Percentiles rank a stretch among this genome's conserved stretches.
Conservation (phyloP, 208 protist species). For the Leishmania aethiopica region DNA sequence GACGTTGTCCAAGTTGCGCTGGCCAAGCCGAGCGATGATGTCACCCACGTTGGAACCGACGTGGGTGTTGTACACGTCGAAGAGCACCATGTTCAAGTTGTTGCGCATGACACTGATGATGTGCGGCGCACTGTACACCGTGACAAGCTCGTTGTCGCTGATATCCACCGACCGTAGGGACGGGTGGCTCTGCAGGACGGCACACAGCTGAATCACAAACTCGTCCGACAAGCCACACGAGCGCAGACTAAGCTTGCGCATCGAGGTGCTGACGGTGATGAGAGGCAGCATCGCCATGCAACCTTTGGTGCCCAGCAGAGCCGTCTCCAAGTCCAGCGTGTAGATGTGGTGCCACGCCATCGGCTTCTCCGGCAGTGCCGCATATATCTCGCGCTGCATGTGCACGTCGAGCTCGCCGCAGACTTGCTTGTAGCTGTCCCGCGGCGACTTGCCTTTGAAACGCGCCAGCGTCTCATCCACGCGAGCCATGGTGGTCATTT, state of each 20-base stretch:
- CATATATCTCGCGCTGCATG: constrained; percentile 59
- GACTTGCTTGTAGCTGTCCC: constrained; percentile 75
- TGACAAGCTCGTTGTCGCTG: constrained; percentile 76
- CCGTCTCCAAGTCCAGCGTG: constrained; percentile 57
- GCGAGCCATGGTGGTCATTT: constrained; percentile 77
- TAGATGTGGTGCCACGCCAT: constrained; percentile 70
- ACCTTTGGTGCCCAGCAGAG: constrained; percentile 67
- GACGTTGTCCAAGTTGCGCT: constrained; percentile 56
- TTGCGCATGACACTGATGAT: constrained; percentile 71
- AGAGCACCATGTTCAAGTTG: constrained; percentile 78
- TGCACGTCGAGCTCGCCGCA: constrained; percentile 76
- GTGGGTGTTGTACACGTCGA: constrained; percentile 69
- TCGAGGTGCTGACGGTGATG: constrained; percentile 65
- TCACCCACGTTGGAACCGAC: constrained; percentile 69
- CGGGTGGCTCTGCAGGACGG: constrained; percentile 67
- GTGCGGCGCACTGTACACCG: constrained; percentile 64
- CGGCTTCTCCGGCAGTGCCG: constrained; percentile 58
- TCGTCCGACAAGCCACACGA: constrained; percentile 75
- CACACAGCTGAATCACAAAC: constrained; percentile 57
- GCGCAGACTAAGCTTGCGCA: constrained; percentile 65
- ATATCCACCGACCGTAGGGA: constrained; percentile 74
- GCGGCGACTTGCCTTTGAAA: constrained; percentile 80
- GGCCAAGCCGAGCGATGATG: constrained; percentile 66
- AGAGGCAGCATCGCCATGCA: constrained; percentile 82
- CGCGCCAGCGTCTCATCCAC: constrained; percentile 70